These are phyloP conservation scores for Gossypium rotundifolium DNA, from an alignment of 345 rosid genomes.

Conservation along the genomic window DNA sequence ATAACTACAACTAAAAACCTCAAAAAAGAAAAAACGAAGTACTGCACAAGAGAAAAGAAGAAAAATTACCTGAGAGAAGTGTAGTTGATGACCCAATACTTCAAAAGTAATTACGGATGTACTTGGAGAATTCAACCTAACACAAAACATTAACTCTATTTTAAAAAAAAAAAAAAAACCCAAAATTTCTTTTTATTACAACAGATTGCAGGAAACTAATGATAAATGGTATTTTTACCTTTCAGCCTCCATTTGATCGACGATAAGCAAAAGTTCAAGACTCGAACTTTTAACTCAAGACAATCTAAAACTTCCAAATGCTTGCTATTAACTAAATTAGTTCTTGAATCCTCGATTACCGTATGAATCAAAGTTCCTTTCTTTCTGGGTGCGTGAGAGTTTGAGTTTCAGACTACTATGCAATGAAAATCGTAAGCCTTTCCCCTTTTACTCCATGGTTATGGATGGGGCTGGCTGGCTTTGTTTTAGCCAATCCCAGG, in stretches of 20 bases:
- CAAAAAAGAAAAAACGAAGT: neutral
- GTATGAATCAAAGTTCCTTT: neutral
- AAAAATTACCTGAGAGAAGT: constrained; percentile 66
- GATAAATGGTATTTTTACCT: neutral
- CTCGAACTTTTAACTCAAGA: neutral
- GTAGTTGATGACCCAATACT: constrained; percentile 64
- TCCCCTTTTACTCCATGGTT: neutral
- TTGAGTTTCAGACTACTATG: neutral
- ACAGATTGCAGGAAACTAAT: neutral
- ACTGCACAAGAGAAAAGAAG: neutral
- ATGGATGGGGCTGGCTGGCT: neutral
- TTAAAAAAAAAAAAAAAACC: neutral
- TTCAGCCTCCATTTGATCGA: constrained; percentile 13
- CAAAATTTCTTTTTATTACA: neutral
- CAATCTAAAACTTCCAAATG: neutral
- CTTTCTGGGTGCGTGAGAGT: neutral
- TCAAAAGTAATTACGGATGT: constrained; percentile 59
- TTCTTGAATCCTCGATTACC: neutral
- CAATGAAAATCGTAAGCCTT: neutral
- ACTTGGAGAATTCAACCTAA: constrained; percentile 80
- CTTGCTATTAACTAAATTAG: neutral
- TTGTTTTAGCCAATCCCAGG: neutral
- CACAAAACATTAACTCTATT: neutral
- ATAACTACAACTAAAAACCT: neutral
- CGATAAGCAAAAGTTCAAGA: neutral